These are phyloP conservation scores for Pichia paraexigua DNA, from an alignment of 805 yeast genomes.

Conservation along the genomic window DNA sequence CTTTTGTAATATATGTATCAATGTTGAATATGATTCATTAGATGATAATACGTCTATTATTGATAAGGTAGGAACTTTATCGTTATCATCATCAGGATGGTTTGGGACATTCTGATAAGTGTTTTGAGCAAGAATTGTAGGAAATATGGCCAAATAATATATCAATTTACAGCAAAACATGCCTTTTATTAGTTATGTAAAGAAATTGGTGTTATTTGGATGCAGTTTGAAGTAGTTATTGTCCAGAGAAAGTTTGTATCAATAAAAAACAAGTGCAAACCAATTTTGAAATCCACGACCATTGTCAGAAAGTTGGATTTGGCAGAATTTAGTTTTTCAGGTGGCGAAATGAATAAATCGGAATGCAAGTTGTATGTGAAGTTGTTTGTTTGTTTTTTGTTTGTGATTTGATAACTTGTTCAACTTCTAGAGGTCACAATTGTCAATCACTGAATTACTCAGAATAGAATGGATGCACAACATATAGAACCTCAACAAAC, in stretches of 20 bases:
- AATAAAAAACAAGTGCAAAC: too few relatives aligned
- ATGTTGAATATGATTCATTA: slow-evolving; percentile 58
- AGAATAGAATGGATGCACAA: not conserved
- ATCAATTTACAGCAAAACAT: not conserved
- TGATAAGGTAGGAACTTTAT: slow-evolving; percentile 28
- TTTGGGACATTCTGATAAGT: not conserved
- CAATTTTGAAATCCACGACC: too few relatives aligned
- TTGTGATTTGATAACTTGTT: not conserved
- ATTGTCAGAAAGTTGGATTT: not conserved
- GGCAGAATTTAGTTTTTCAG: not conserved
- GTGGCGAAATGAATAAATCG: not conserved
- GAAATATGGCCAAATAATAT: not conserved
- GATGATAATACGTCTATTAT: slow-evolving; percentile 65
- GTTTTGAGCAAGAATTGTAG: not conserved
- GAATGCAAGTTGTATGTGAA: too few relatives aligned
- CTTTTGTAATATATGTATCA: slow-evolving; percentile 53
- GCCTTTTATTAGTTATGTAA: not conserved
- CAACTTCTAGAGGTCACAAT: not conserved
- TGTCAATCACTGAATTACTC: not conserved
- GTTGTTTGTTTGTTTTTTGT: not conserved
- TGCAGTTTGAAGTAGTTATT: too few relatives aligned
- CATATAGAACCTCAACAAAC: not conserved
- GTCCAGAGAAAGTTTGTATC: not conserved
- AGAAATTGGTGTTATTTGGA: too few relatives aligned
- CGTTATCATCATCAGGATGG: slow-evolving; percentile 5